Evolutionary conservation across 306 rosid species (phyloP), one percentile per base, ranked within the genome.

Genomic region (Ormosia semicastrata): DNA sequence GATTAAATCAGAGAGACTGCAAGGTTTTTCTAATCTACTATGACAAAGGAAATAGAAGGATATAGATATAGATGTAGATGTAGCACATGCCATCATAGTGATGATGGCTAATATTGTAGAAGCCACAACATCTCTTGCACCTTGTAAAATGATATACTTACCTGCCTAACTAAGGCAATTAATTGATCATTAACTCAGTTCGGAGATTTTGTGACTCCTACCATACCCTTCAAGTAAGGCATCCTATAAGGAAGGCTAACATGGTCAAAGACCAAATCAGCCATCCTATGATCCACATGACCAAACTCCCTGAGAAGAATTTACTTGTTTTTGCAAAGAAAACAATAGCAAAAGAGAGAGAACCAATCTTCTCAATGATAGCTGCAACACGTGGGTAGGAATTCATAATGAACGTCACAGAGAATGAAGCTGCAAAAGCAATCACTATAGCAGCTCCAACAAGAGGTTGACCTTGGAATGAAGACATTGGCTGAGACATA

Each of bases 371-470:
- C 33, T 75, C 82, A 2, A 43, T 3, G 49, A 80, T 32, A 2
- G 3, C 2, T 7, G 82, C 50, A 6, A 74, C 13, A 9, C 24
- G 1, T 5, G 63, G 85, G 47, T 68, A 57, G 18, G 75, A 53
- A 59, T 41, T 10, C 29, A 17, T 80, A 8, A 44, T 24, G 39
- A 69, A 75, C 63, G 69, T 17, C 0, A 12, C 76, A 52, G 70
- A 85, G 15, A 75, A 57, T 15, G 79, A 75, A 41, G 65, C 70
- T 60, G 63, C 75, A 76, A 81, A 70, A 29, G 76, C 85, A 63
- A 64, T 11, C 11, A 56, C 75, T 75, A 81, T 70, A 11, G 52
- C 66, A 5, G 66, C 72, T 29, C 71, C 80, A 54, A 76, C 9
- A 14, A 18, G 2, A 29, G 44, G 44, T 3, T 63, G 72, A 10